These are phyloP conservation scores for Epichloe baconii DNA, from an alignment of 2,329 filamentous ascomycete species.

Conservation along the genomic window DNA sequence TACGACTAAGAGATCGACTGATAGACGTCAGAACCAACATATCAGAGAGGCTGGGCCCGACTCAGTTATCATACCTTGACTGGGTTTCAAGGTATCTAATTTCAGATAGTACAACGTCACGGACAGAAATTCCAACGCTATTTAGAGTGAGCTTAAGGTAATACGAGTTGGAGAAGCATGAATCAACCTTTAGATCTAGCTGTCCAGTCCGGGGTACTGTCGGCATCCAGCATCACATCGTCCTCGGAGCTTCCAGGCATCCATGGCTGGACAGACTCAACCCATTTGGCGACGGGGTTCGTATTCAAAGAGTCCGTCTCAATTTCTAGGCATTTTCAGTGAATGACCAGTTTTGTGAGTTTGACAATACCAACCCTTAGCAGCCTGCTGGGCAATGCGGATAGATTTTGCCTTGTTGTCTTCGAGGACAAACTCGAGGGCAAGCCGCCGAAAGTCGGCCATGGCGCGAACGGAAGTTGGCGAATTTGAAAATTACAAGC, in stretches of 20 bases:
- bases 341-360: not conserved
- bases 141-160: not conserved
- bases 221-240: constrained; percentile 23
- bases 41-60: not conserved
- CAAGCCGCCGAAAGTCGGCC: constrained; percentile 39
- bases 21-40: not conserved
- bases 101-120: constrained; percentile 37
- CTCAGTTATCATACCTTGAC: constrained; percentile 29
- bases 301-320: constrained; percentile 29
- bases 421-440: constrained; percentile 40
- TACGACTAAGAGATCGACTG: constrained; percentile 33
- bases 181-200: constrained; percentile 35
- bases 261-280: constrained; percentile 41
- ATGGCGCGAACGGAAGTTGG: constrained; percentile 17
- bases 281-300: constrained; percentile 39
- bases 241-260: constrained; percentile 31
- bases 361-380: constrained; percentile 20
- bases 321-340: constrained; percentile 25
- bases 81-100: constrained; percentile 30
- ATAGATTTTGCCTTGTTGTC: constrained; percentile 30
- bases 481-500: not conserved
- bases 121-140: constrained; percentile 44
- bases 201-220: constrained; percentile 36
- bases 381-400: constrained; percentile 31
- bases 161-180: not conserved